A percentile compares a stretch with the other conserved stretches of the same genome.
phyloP scores from a whole-genome alignment of 139 green algal species.

The Chlorella vulgaris region DNA sequence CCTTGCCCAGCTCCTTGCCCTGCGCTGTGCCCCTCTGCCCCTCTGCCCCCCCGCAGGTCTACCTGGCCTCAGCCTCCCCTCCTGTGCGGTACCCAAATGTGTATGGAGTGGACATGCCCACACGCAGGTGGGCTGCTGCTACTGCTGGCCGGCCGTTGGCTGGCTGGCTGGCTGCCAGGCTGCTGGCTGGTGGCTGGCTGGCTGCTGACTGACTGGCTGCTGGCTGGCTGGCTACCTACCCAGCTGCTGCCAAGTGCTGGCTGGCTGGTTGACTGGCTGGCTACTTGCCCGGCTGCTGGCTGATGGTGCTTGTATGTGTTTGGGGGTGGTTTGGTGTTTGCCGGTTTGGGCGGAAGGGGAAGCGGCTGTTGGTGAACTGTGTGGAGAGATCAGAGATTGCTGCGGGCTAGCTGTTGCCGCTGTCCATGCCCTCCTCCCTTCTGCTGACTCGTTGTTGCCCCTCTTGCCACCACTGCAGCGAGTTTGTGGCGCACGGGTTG shows the following conservation, averaged over 20 bases:
- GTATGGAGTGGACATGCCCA: conserved; percentile 99
- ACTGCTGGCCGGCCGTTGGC: no score
- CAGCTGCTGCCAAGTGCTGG: background rate
- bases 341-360: no score
- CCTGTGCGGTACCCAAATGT: conserved; percentile 97
- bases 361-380: no score
- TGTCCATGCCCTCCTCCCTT: background rate
- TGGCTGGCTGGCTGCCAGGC: no score
- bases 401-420: no score
- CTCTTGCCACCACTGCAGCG: conserved; percentile 52
- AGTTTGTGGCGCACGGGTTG: conserved; percentile 92
- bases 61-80: conserved; percentile 92
- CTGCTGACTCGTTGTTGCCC: no score
- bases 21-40: background rate
- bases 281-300: background rate
- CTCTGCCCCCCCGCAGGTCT: conserved; percentile 67
- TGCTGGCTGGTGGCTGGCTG: background rate
- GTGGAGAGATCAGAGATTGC: no score
- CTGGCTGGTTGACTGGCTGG: background rate
- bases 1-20: no score
- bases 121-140: conserved; percentile 36
- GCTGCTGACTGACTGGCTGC: background rate
- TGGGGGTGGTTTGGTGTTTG: no score
- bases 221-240: background rate
- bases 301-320: background rate